These are phyloP conservation scores for Gnetum montanum DNA, from an alignment of 75 land plant species.

Conservation along the genomic window DNA sequence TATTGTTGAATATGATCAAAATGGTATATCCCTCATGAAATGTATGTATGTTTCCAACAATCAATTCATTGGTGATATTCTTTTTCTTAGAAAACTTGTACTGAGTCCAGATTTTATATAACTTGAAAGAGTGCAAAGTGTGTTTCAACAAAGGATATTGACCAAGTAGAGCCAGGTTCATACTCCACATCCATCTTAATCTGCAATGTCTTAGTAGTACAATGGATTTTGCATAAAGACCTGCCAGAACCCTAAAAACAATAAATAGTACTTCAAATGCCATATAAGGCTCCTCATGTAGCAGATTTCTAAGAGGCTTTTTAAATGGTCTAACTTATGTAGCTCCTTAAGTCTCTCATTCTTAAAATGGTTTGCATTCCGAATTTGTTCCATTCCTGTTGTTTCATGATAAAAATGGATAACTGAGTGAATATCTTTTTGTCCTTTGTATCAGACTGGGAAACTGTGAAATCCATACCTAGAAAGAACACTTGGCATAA, in stretches of 20 bases:
- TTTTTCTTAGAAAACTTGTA: constrained; percentile 33
- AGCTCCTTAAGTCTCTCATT: background rate
- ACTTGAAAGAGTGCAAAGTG: constrained; percentile 19
- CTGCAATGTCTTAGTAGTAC: constrained; percentile 18
- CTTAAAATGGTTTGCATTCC: background rate
- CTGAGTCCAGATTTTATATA: constrained; percentile 39
- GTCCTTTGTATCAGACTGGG: constrained; percentile 79
- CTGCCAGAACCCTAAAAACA: constrained; percentile 11
- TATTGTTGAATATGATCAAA: too few species aligned
- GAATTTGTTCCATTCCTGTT: too few species aligned
- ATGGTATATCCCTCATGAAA: too few species aligned
- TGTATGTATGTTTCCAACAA: too few species aligned
- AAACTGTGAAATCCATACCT: constrained; percentile 95
- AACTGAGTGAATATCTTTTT: constrained; percentile 45
- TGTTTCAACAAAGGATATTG: constrained; percentile 28
- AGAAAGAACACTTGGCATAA: constrained; percentile 84
- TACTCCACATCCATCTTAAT: constrained; percentile 13
- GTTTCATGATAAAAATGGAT: constrained; percentile 57
- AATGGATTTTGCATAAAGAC: constrained; percentile 21
- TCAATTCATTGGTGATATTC: too few species aligned
- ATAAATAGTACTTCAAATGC: constrained; percentile 32
- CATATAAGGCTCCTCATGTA: constrained; percentile 35
- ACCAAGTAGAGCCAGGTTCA: constrained; percentile 36
- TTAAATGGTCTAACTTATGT: background rate
- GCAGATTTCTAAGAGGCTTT: constrained; percentile 12